Conservation (phyloP, 202 grass and related monocot genomes). For the Zizania palustris region DNA sequence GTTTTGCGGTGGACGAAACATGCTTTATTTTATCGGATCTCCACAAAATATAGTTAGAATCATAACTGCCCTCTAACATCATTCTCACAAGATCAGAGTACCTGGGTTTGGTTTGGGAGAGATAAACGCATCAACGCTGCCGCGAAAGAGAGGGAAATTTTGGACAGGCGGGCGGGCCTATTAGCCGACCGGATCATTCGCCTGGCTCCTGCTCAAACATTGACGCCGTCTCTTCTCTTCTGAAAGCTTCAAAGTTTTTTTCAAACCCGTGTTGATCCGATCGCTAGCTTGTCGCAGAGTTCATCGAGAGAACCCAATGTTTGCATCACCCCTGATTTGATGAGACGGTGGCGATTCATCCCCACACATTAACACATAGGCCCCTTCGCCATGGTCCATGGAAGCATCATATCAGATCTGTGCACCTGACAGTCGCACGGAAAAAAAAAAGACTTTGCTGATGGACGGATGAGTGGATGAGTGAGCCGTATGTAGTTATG, state of each 20-base stretch:
- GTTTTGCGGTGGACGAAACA: too few relatives aligned
- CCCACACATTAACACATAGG: neutral
- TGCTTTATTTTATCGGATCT: too few relatives aligned
- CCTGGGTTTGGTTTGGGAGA: too few relatives aligned
- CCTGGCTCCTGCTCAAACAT: neutral
- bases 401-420: constrained; percentile 19
- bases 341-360: neutral
- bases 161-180: neutral
- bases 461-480: neutral
- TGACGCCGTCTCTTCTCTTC: neutral
- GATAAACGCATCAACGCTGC: neutral
- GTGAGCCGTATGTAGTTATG: neutral
- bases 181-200: neutral
- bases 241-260: neutral
- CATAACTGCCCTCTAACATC: too few relatives aligned
- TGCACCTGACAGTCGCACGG: neutral
- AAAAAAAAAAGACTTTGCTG: neutral
- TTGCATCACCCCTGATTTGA: neutral
- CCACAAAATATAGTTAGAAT: too few relatives aligned
- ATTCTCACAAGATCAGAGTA: too few relatives aligned
- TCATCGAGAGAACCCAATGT: neutral
- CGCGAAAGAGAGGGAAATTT: neutral
- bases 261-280: neutral
- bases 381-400: neutral
- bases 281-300: neutral